Conservation (phyloP, 2,329 filamentous ascomycete genomes). For the Rhinocladiella similis region DNA sequence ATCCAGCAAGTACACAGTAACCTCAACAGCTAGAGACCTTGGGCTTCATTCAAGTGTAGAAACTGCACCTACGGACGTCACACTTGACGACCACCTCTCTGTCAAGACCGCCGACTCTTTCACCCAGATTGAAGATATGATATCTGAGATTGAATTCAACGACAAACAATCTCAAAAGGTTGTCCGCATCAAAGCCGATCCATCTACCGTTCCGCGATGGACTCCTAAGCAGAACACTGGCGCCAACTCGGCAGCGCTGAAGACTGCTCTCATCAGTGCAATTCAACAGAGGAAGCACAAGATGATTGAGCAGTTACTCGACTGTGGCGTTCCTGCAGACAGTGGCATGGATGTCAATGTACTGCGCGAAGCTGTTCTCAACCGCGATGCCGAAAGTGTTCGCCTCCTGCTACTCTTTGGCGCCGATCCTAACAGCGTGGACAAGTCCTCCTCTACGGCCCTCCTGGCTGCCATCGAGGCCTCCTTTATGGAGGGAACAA, state of each 20-base stretch:
- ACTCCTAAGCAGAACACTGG: slow-evolving; percentile 47
- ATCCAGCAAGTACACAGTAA: slow-evolving; percentile 24
- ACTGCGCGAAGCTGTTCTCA: slow-evolving; percentile 55
- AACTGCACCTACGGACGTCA: slow-evolving; percentile 2
- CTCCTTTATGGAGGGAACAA: slow-evolving; percentile 58
- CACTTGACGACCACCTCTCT: slow-evolving; percentile 16
- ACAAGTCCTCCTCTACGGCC: slow-evolving; percentile 53
- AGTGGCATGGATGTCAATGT: slow-evolving; percentile 44
- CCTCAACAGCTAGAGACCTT: slow-evolving; percentile 10
- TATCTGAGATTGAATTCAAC: slow-evolving; percentile 38
- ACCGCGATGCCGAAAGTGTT: slow-evolving; percentile 55
- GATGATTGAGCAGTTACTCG: slow-evolving; percentile 58
- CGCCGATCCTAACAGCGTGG: slow-evolving; percentile 55
- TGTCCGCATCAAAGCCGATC: slow-evolving; percentile 48
- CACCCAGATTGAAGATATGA: slow-evolving; percentile 38
- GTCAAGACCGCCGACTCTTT: slow-evolving; percentile 26
- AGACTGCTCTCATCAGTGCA: slow-evolving; percentile 53
- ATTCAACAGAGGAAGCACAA: slow-evolving; percentile 60
- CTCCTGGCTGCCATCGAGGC: slow-evolving; percentile 54
- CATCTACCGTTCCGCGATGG: slow-evolving; percentile 51
- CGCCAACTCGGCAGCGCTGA: slow-evolving; percentile 47
- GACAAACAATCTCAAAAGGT: slow-evolving; percentile 48
- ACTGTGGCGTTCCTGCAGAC: slow-evolving; percentile 57
- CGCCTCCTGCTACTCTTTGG: slow-evolving; percentile 59
- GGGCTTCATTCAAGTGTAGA: slow-evolving; percentile 2